Base-by-base conservation (phyloP, 2,329 filamentous ascomycete species). In the Sarocladium oryzae region DNA sequence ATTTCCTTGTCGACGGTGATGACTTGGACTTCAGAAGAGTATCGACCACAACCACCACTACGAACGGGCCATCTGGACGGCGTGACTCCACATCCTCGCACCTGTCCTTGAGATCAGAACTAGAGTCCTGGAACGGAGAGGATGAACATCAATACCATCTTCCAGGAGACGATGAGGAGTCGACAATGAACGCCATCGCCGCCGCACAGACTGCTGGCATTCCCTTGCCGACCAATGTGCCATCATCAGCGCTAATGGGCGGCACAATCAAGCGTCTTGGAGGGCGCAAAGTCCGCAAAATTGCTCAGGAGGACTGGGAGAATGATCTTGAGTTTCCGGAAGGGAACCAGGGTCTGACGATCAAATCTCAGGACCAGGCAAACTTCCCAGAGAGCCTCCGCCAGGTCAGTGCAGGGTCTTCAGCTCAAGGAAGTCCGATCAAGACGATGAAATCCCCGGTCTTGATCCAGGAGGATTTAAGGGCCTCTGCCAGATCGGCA, bases 251-350 rank as follows among this genome's bases (percentile, higher is more conserved):
- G 26, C 74, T 99, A 37, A 81, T 93, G 65, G 92, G 92, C 50
- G 93, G 93, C 50, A 92, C 90, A 9, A 97, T 97, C 63, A 95
- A 95, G 71, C 79, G 91, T 58, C 76, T 97, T 30, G 91, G 91
- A 48, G 83, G 82, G 53, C 79, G 82, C 58, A 89, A 85, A 61
- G 76, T 86, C 18, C 85, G 83, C 61, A 86, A 81, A 61, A 82
- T 85, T 36, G 81, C 88, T 53, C 82, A 88, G 56, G 86, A 90
- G 59, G 88, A 92, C 64, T 92, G 88, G 84, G 85, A 82, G 55
- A 86, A 90, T 58, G 88, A 92, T 59, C 68, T 92, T 46, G 86
- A 88, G 59, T 66, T 90, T 15, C 84, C 86, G 3, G 76, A 77
- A 35, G 64, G 72, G 2, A 76, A 77, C 26, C 76, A 81, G 54